Conservation (phyloP, 2,329 filamentous ascomycete species). For the Teratosphaeria viscida region DNA sequence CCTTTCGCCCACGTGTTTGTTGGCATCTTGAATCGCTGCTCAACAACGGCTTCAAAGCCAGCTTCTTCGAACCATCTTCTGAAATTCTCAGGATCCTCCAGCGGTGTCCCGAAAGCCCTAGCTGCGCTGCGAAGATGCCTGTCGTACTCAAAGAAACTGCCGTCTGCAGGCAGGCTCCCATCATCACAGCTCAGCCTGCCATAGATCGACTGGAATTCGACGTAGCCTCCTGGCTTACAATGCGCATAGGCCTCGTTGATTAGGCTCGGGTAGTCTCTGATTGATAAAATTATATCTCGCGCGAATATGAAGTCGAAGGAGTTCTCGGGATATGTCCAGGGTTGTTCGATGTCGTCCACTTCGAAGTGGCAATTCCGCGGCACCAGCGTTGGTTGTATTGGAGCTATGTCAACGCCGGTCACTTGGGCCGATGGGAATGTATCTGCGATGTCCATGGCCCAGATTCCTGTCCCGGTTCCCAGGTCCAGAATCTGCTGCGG, state of each 20-base stretch:
- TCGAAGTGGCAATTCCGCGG: slow-evolving; percentile 30
- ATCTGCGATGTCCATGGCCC: slow-evolving; percentile 52
- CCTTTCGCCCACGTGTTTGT: slow-evolving; percentile 33
- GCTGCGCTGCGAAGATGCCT: background rate
- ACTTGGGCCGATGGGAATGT: slow-evolving; percentile 23
- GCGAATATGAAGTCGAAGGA: slow-evolving; percentile 32
- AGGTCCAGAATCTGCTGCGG: slow-evolving; percentile 41
- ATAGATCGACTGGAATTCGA: slow-evolving; percentile 7
- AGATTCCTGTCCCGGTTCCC: slow-evolving; percentile 83
- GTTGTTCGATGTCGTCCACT: slow-evolving; percentile 29
- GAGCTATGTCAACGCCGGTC: slow-evolving; percentile 31
- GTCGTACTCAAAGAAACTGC: background rate
- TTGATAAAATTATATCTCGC: slow-evolving; percentile 14
- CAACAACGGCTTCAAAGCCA: slow-evolving; percentile 38
- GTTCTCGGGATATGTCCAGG: slow-evolving; percentile 20
- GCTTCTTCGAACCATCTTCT: slow-evolving; percentile 13
- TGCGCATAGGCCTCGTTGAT: slow-evolving; percentile 8
- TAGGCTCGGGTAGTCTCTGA: slow-evolving; percentile 11
- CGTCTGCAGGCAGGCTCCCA: background rate
- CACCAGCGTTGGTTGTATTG: slow-evolving; percentile 25
- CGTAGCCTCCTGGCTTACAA: slow-evolving; percentile 16
- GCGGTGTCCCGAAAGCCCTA: background rate
- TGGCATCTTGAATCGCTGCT: slow-evolving; percentile 32
- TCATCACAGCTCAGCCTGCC: background rate
- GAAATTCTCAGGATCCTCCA: background rate